phyloP scores from a whole-genome alignment of 2,329 filamentous ascomycete genomes.

The Aureobasidium vineae region DNA sequence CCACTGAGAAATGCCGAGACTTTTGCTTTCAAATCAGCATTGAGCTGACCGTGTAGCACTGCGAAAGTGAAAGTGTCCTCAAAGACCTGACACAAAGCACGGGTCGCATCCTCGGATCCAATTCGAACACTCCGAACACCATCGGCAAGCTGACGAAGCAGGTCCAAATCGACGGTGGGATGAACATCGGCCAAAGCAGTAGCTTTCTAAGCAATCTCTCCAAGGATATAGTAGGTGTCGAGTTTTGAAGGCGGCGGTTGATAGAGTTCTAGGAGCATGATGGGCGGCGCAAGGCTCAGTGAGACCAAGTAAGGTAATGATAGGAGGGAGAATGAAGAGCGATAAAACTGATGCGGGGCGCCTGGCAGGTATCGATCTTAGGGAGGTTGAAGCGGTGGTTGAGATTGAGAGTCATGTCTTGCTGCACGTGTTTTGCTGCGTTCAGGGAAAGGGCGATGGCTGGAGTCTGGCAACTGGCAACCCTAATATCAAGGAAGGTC shows the following conservation, averaged over 20 bases:
- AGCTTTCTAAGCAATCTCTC: constrained; percentile 22
- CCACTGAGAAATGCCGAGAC: constrained; percentile 22
- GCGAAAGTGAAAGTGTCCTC: constrained; percentile 20
- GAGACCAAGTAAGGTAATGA: neutral
- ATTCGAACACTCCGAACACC: neutral
- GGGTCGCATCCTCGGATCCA: constrained; percentile 19
- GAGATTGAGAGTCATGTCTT: constrained; percentile 2
- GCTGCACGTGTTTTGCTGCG: neutral
- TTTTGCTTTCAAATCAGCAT: constrained; percentile 7
- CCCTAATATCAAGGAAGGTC: constrained; percentile 1
- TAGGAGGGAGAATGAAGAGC: neutral
- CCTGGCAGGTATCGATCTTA: neutral
- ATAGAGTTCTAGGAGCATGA: constrained; percentile 23
- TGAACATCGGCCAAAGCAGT: constrained; percentile 11
- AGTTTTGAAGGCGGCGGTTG: constrained; percentile 20
- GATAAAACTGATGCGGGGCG: constrained; percentile 3
- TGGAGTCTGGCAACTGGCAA: neutral
- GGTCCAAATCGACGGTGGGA: constrained; percentile 22
- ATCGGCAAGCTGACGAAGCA: constrained; percentile 25
- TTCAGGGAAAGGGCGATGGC: constrained; percentile 9
- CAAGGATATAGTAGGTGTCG: constrained; percentile 25
- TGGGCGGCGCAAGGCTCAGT: neutral
- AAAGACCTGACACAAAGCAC: constrained; percentile 23
- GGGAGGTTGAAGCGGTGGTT: neutral
- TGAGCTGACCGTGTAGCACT: constrained; percentile 7